Percentiles rank a stretch among this genome's conserved stretches.
Conservation (phyloP, 2,329 filamentous ascomycete genomes). For the Clonostachys rhizophaga region DNA sequence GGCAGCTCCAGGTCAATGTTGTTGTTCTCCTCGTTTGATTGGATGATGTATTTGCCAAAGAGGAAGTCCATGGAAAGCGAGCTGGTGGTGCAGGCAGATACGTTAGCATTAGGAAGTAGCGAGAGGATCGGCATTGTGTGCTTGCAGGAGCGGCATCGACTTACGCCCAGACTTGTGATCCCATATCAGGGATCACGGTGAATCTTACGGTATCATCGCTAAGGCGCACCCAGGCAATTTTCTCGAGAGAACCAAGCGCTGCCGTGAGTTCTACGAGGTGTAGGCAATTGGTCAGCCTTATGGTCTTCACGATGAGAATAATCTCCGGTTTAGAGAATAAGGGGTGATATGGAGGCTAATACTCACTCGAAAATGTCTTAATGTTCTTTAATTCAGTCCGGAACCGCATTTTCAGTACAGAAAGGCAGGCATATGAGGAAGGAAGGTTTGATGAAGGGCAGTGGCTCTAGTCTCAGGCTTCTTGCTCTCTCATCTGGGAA, state of each 20-base stretch:
- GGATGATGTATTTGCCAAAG: slow-evolving; percentile 79
- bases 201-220: slow-evolving; percentile 86
- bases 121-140: too few species aligned
- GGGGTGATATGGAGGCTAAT: neutral
- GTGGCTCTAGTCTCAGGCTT: too few species aligned
- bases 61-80: slow-evolving; percentile 72
- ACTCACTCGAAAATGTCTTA: slow-evolving; percentile 59
- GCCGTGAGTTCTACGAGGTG: slow-evolving; percentile 52
- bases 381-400: slow-evolving; percentile 63
- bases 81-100: slow-evolving; percentile 20
- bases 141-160: slow-evolving; percentile 23
- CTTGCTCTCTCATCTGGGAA: too few species aligned
- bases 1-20: slow-evolving; percentile 96
- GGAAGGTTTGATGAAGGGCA: too few species aligned
- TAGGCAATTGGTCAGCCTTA: neutral
- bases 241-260: slow-evolving; percentile 64
- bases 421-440: neutral
- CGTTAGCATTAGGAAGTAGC: too few species aligned
- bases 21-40: slow-evolving; percentile 77
- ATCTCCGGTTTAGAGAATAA: neutral
- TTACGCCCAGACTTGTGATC: slow-evolving; percentile 94
- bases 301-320: neutral
- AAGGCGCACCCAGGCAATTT: slow-evolving; percentile 86
- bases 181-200: slow-evolving; percentile 90
- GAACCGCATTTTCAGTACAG: slow-evolving; percentile 51